Base-by-base conservation (phyloP, 2,329 filamentous ascomycete species). In the Epicoccum sorghinum region DNA sequence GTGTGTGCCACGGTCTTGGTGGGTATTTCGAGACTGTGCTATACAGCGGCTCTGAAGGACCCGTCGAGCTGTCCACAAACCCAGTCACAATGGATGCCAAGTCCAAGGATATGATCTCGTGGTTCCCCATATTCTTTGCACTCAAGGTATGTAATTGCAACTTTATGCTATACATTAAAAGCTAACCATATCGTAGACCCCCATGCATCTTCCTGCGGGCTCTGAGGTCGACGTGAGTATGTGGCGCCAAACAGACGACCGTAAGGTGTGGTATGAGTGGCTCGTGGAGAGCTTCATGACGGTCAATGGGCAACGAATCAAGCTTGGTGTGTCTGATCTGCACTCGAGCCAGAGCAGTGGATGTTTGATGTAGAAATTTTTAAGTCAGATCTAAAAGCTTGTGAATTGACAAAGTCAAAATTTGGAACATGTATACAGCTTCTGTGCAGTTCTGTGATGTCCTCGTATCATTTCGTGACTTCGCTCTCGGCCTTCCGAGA, bases 201-300 rank as follows among this genome's bases (percentile, higher is more conserved):
- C 95, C 0, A 81, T 99, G 12, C 89, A 91, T 70, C 86, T 96
- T 62, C 93, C 95, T 0, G 89, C 91, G 52, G 86, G 91, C 61
- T 87, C 89, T 0, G 91, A 96, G 73, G 80, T 98, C 4, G 89
- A 96, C 63, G 86, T 97, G 33, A 95, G 87, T 71, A 97, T 99
- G 87, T 97, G 92, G 90, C 85, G 95, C 45, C 90, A 96, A 76
- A 98, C 95, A 0, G 93, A 99, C 70, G 91, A 97, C 71, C 86
- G 89, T 33, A 96, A 90, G 74, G 95, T 99, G 7, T 99, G 95
- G 96, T 99, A 99, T 74, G 95, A 99, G 74, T 99, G 95, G 95
- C 82, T 95, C 57, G 88, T 97, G 2, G 95, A 98, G 74, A 90
- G 89, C 9, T 97, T 88, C 74, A 83, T 73, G 18, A 87, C 84